Evolutionary conservation across 148 eudicot genomes (phyloP), one percentile per base, ranked within the genome.

Genomic region (Rhododendron ovatum): DNA sequence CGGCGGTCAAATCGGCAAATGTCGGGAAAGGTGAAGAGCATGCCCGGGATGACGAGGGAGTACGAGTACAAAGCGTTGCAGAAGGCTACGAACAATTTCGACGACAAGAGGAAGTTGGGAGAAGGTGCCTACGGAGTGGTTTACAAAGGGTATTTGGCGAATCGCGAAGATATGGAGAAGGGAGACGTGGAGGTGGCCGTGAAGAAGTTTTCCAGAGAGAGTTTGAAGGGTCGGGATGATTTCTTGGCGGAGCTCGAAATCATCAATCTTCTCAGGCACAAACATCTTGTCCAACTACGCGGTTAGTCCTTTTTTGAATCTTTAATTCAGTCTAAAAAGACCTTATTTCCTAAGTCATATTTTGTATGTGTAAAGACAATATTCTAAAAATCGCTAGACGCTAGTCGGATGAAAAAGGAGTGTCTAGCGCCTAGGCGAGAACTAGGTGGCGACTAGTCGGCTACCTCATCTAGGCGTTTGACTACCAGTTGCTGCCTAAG

Each of bases 241-340:
- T 96, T 96, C 89, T 91, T 96, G 91, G 91, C 95, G 17, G 99
- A 96, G 89, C 94, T 96, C 45, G 93, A 96, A 11, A 96, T 96
- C 28, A 96, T 96, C 84, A 96, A 96, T 51, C 91, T 96, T 33
- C 93, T 96, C 86, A 93, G 99, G 3, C 99, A 96, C 47, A 90
- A 88, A 71, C 92, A 96, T 91, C 98, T 96, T 37, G 99, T 95
- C 85, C 92, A 88, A 82, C 88, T 96, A 81, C 92, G 93, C 3
- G 99, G 99, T 96, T 82, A 82, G 92, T 84, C 5, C 20, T 41
- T 76, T 59, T 65, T 3, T 24, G 4, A 45, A 39, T 6, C 47
- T 12, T 39, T 11, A n/a, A n/a, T 35, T 41, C 9, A 26, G 11
- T 15, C 77, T 12, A 14, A n/a, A n/a, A 9, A 7, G 8, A 61